Evolutionary conservation across 768 basidiomycete genomes (phyloP).

Genomic region (Pleurotus citrinopileatus): DNA sequence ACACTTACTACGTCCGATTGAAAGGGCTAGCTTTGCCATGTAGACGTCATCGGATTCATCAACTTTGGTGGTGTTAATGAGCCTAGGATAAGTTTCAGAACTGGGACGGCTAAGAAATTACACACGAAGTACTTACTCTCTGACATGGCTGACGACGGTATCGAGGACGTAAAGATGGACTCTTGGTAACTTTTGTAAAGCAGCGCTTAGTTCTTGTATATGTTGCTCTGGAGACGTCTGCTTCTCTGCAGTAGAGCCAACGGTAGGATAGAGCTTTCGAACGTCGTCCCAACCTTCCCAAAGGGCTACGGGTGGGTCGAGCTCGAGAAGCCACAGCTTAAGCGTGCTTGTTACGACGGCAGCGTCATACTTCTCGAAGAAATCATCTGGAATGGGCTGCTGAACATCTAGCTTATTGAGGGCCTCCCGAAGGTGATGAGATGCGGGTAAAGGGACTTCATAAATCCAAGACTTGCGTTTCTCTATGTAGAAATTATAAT

Average conservation of each 20-base stretch:
- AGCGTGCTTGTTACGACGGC: conserved; percentile 83
- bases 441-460: conserved; percentile 79
- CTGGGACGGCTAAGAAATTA: not conserved
- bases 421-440: conserved; percentile 83
- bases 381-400: conserved; percentile 48
- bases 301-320: conserved; percentile 80
- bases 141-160: conserved; percentile 73
- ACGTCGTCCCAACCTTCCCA: conserved; percentile 95
- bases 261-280: conserved; percentile 76
- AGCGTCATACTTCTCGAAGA: conserved; percentile 69
- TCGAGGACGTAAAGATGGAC: conserved; percentile 83
- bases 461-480: conserved; percentile 93
- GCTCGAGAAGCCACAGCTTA: conserved; percentile 90
- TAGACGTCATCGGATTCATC: conserved; percentile 80
- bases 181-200: conserved; percentile 70
- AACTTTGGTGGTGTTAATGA: conserved; percentile 65
- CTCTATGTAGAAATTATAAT: conserved; percentile 39
- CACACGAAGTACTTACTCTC: conserved; percentile 44
- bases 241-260: conserved; percentile 40
- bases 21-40: conserved; percentile 83
- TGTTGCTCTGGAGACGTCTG: conserved; percentile 55
- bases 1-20: conserved; percentile 78
- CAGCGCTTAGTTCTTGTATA: conserved; percentile 55
- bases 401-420: conserved; percentile 71
- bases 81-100: conserved; percentile 31